phyloP scores from a whole-genome alignment of 768 basidiomycete species.

The Leccinum arenicola region DNA sequence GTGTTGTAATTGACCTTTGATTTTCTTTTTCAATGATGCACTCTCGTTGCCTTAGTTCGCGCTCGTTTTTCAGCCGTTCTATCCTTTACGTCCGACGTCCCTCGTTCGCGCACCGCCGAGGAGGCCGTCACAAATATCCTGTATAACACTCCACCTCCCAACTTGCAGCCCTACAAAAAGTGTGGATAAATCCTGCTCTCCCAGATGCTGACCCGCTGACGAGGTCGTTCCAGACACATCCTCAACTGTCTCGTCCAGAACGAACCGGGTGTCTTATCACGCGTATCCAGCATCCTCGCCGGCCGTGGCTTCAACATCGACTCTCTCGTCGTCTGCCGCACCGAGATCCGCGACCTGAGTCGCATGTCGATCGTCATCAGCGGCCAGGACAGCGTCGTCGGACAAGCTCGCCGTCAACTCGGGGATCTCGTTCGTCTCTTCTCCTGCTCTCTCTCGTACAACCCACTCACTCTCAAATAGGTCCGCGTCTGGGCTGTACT shows the following conservation, averaged over 20 bases:
- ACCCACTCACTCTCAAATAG: slow-evolving; percentile 37
- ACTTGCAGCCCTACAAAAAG: slow-evolving; percentile 91
- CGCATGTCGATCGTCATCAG: slow-evolving; percentile 97
- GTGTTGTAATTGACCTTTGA: too few relatives aligned
- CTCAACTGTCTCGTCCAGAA: slow-evolving; percentile 99
- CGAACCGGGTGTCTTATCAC: slow-evolving; percentile 98
- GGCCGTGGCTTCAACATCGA: slow-evolving; percentile 99
- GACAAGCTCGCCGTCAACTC: slow-evolving; percentile 93
- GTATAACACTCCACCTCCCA: slow-evolving; percentile 93
- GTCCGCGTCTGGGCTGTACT: slow-evolving; percentile 99
- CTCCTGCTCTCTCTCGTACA: not conserved
- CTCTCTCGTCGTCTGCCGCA: slow-evolving; percentile 96
- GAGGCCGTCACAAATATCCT: slow-evolving; percentile 97
- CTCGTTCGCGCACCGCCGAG: slow-evolving; percentile 80
- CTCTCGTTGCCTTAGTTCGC: slow-evolving; percentile 2
- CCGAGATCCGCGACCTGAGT: slow-evolving; percentile 94
- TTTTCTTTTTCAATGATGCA: too few relatives aligned
- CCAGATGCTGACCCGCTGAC: not conserved
- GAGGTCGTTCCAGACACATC: slow-evolving; percentile 62
- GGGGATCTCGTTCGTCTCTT: slow-evolving; percentile 83
- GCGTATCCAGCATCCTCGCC: slow-evolving; percentile 95
- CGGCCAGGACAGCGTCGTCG: slow-evolving; percentile 96
- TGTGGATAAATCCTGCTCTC: slow-evolving; percentile 24
- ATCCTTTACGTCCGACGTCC: slow-evolving; percentile 65
- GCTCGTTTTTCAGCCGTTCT: slow-evolving; percentile 23